Evolutionary conservation across 306 rosid genomes (phyloP).

Genomic region (Phaseolus lunatus): DNA sequence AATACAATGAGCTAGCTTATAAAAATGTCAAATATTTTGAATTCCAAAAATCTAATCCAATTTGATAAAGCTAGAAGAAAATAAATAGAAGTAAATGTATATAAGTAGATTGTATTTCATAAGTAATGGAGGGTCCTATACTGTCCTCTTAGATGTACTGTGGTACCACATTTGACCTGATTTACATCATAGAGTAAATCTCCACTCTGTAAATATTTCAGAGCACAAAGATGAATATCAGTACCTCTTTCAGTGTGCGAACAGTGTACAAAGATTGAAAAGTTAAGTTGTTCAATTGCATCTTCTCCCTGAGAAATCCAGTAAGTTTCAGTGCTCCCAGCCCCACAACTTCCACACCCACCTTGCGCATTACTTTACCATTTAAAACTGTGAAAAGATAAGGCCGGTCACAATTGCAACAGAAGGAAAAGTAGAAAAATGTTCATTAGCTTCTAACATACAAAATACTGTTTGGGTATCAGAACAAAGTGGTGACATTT

Average conservation of each 20-base stretch:
- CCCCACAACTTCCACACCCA: slow-evolving; percentile 90
- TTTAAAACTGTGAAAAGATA: slow-evolving; percentile 63
- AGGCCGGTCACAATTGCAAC: slow-evolving; percentile 29
- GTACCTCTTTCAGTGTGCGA: slow-evolving; percentile 92
- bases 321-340: slow-evolving; percentile 92
- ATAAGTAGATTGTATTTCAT: background rate
- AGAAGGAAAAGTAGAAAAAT: slow-evolving; percentile 1
- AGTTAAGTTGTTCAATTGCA: slow-evolving; percentile 72
- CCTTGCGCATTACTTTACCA: slow-evolving; percentile 89
- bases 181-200: slow-evolving; percentile 22
- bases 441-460: slow-evolving; percentile 27
- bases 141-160: slow-evolving; percentile 12
- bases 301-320: slow-evolving; percentile 80
- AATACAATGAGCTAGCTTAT: background rate
- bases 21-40: slow-evolving; percentile 2
- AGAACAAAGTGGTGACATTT: slow-evolving; percentile 21
- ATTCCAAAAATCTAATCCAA: slow-evolving; percentile 14
- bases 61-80: background rate
- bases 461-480: slow-evolving; percentile 1
- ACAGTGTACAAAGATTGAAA: slow-evolving; percentile 84
- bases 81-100: background rate
- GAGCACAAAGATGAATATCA: slow-evolving; percentile 18
- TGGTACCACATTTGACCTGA: slow-evolving; percentile 16
- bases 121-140: background rate
- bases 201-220: slow-evolving; percentile 21